A percentile compares a stretch with the other conserved stretches of the same genome.
Evolutionary conservation across 139 green algal species (phyloP).

Genomic region (Chlamydomonas incerta): DNA sequence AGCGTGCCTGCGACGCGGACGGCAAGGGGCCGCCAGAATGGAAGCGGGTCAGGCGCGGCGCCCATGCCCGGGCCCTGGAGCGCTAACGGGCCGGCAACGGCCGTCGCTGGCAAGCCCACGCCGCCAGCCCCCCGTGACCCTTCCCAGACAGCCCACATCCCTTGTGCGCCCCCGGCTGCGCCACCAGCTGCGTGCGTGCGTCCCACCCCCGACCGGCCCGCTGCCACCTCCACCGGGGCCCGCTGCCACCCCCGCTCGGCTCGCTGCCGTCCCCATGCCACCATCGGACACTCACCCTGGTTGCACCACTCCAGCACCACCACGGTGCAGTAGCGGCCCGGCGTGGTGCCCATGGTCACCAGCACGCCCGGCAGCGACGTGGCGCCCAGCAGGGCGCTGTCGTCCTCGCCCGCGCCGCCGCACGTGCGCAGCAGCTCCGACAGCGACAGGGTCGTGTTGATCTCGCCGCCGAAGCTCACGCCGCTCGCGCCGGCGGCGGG

Average conservation of each 20-base stretch:
- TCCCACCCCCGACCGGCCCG: no score
- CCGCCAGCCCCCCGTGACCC: no score
- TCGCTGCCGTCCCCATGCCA: neutral
- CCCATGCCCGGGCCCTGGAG: no score
- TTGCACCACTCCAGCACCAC: constrained; percentile 28
- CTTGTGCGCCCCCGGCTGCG: no score
- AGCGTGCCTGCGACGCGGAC: neutral
- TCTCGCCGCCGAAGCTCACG: neutral
- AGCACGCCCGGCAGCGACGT: constrained; percentile 4
- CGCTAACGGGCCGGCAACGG: no score
- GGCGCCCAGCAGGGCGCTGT: no score
- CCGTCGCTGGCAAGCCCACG: no score
- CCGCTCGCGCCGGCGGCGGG: neutral
- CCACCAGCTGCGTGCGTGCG: no score
- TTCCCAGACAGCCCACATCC: no score
- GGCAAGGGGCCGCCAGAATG: no score
- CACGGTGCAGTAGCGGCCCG: constrained; percentile 9
- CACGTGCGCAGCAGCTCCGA: constrained; percentile 15
- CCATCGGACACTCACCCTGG: constrained; percentile 23
- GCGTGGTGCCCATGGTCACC: constrained; percentile 2
- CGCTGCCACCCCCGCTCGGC: neutral
- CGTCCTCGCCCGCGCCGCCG: neutral
- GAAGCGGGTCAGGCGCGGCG: no score
- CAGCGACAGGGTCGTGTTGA: constrained; percentile 23
- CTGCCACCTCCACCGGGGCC: no score